Evolutionary conservation across 176 grass and related monocot genomes (phyloP), one percentile per base, ranked within the genome.

Genomic region (Juncus inflexus): DNA sequence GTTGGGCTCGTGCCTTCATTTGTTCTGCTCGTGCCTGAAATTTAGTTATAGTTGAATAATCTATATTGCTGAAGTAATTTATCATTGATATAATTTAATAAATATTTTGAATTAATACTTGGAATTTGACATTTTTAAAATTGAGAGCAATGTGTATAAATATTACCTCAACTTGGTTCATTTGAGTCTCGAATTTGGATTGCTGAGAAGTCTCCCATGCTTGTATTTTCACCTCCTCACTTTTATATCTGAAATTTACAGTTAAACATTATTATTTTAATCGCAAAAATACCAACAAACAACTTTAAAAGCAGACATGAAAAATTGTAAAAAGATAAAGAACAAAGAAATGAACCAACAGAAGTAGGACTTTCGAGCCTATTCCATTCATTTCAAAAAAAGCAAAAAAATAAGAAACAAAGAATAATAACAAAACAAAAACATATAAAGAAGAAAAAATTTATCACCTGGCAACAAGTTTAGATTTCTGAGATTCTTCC

Each of bases 401-500:
- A 72, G 19, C n/a, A 19, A 61, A 12, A 50, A 15, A 37, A 37
- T 14, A 62, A 2, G 19, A 28, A 28, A 28, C 19, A 28, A 28
- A 1, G 19, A 28, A 28, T 28, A 28, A 28, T 9, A 13, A 70
- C 42, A 62, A 8, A 42, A 40, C 16, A 35, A 42, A 58, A 58
- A 38, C 55, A 28, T 11, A 42, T 43, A 61, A 7, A 59, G 69
- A 47, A 63, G 12, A 12, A 11, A 58, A 60, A 51, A 51, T 8
- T 14, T 2, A 35, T 39, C 4, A 88, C 87, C 85, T 84, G 9
- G 80, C 50, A 4, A 81, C 76, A n/a, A 88, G 78, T 60, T 77
- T 91, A 41, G 76, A 76, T 64, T 92, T 91, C 35, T 78, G 73
- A 9, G 83, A 82, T 55, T 90, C 85, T n/a, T 90, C 84, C 92